Evolutionary conservation across 495 filamentous ascomycete genomes (phyloP).

Genomic region (Parmelia sp.): DNA sequence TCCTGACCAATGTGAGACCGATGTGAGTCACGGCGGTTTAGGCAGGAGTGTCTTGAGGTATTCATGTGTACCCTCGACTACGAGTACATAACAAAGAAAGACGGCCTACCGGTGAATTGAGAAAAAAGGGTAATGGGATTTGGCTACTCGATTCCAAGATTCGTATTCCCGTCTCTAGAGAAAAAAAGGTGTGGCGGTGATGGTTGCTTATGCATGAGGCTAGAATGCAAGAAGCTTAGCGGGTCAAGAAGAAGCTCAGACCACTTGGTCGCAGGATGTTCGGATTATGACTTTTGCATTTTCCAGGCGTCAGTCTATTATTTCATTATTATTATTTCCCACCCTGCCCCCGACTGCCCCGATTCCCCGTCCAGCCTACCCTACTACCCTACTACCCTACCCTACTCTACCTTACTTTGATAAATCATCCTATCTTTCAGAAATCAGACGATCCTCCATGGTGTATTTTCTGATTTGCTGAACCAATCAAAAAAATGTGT

Average conservation of each 20-base stretch:
- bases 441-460: background rate
- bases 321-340: background rate
- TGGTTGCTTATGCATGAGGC: slow-evolving; percentile 14
- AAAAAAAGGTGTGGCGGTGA: slow-evolving; percentile 17
- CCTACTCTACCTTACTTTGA: too few species aligned
- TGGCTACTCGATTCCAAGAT: too few species aligned
- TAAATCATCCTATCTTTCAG: too few species aligned
- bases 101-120: background rate
- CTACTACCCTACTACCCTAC: too few species aligned
- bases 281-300: background rate
- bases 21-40: slow-evolving; percentile 15
- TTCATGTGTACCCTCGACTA: too few species aligned
- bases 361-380: background rate
- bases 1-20: slow-evolving; percentile 17
- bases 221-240: background rate
- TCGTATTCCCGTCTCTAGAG: background rate
- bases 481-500: background rate
- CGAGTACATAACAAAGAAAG: slow-evolving; percentile 1
- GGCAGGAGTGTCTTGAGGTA: too few species aligned
- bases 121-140: too few species aligned
- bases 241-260: background rate
- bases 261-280: background rate
- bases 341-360: background rate
- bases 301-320: slow-evolving; percentile 15
- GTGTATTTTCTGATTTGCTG: background rate